A percentile compares a stretch with the other conserved stretches of the same genome.
Evolutionary conservation across 2,329 filamentous ascomycete species (phyloP).

Genomic region (Scedosporium boydii): DNA sequence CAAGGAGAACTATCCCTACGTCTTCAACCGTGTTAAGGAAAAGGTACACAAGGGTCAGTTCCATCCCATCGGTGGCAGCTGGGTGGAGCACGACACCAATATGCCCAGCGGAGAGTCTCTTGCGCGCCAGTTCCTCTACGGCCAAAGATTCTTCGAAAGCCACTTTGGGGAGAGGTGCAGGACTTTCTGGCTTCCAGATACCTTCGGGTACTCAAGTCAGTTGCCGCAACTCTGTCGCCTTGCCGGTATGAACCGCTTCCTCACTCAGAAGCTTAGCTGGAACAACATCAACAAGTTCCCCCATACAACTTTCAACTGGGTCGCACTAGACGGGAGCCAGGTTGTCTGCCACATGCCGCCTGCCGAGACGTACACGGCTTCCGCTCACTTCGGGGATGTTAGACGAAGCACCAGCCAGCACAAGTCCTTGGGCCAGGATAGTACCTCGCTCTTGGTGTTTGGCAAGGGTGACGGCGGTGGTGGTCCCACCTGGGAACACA

Average conservation of each 20-base stretch:
- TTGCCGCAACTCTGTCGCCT: slow-evolving; percentile 87
- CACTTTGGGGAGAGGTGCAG: slow-evolving; percentile 80
- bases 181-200: slow-evolving; percentile 97
- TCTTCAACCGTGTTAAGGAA: slow-evolving; percentile 81
- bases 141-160: slow-evolving; percentile 89
- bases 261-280: slow-evolving; percentile 98
- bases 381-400: slow-evolving; percentile 90
- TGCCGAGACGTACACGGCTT: slow-evolving; percentile 88
- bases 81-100: slow-evolving; percentile 98
- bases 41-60: slow-evolving; percentile 89
- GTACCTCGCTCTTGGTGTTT: slow-evolving; percentile 83
- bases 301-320: slow-evolving; percentile 98
- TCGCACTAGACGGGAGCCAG: slow-evolving; percentile 87
- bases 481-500: slow-evolving; percentile 84
- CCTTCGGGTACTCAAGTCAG: slow-evolving; percentile 94
- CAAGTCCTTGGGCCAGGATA: slow-evolving; percentile 91
- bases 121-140: slow-evolving; percentile 88
- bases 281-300: slow-evolving; percentile 99
- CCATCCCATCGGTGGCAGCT: slow-evolving; percentile 91
- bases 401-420: slow-evolving; percentile 83
- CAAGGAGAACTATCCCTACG: slow-evolving; percentile 76
- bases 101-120: slow-evolving; percentile 92
- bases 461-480: slow-evolving; percentile 95
- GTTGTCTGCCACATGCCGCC: slow-evolving; percentile 98
- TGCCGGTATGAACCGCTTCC: slow-evolving; percentile 92